Evolutionary conservation across 2,329 filamentous ascomycete genomes (phyloP).

Genomic region (Trichoderma lentiforme): DNA sequence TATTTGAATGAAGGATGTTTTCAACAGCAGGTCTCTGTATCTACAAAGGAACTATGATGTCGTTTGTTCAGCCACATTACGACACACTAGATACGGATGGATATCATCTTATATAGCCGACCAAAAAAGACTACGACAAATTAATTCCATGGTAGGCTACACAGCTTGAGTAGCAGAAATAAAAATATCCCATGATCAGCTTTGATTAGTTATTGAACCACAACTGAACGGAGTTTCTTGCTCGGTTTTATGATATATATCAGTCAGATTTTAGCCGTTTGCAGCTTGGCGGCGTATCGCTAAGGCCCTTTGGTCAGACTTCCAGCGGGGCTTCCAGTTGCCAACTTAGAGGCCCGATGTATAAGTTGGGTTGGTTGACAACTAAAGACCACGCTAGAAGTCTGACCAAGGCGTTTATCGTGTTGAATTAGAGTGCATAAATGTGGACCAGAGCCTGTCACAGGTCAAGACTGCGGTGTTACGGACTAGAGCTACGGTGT

Average conservation of each 20-base stretch:
- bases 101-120: background rate
- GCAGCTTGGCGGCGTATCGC: background rate
- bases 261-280: background rate
- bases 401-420: background rate
- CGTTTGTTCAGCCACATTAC: background rate
- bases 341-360: background rate
- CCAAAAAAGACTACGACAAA: background rate
- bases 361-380: background rate
- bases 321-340: background rate
- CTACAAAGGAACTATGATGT: background rate
- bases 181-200: background rate
- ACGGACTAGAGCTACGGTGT: background rate
- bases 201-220: background rate
- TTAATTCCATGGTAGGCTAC: background rate
- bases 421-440: background rate
- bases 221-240: background rate
- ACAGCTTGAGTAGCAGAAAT: background rate
- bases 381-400: background rate
- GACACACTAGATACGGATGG: background rate
- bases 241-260: background rate
- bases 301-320: background rate
- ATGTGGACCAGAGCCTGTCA: background rate
- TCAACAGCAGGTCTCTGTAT: background rate
- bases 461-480: background rate
- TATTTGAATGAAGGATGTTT: background rate